Percentiles rank a stretch among this genome's conserved stretches.
Evolutionary conservation across 805 yeast genomes (phyloP).

Genomic region (Lachancea mirantina): DNA sequence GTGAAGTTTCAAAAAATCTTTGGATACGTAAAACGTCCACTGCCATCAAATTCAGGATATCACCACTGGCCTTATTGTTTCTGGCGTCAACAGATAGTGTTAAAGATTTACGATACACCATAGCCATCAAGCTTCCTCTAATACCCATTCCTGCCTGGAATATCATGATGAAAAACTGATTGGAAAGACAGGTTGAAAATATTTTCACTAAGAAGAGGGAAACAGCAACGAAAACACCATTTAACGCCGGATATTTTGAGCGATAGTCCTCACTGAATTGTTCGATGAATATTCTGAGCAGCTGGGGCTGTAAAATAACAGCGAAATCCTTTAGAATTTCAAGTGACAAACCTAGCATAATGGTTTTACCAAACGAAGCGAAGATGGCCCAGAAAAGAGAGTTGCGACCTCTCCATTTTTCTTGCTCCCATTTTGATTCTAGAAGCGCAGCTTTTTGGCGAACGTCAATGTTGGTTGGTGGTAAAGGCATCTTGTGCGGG

Average conservation of each 20-base stretch:
- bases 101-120: slow-evolving; percentile 66
- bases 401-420: slow-evolving; percentile 26
- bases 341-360: slow-evolving; percentile 30
- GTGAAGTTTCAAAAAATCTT: slow-evolving; percentile 48
- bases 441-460: slow-evolving; percentile 28
- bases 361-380: slow-evolving; percentile 34
- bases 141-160: slow-evolving; percentile 57
- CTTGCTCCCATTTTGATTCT: slow-evolving; percentile 31
- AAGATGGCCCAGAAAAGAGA: slow-evolving; percentile 33
- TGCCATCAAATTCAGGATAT: slow-evolving; percentile 69
- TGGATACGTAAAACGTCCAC: slow-evolving; percentile 67
- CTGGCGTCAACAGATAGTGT: slow-evolving; percentile 60
- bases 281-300: slow-evolving; percentile 43
- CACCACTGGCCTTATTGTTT: slow-evolving; percentile 59
- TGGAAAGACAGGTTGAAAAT: slow-evolving; percentile 53
- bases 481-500: slow-evolving; percentile 37
- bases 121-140: slow-evolving; percentile 57
- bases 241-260: slow-evolving; percentile 39
- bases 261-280: slow-evolving; percentile 34
- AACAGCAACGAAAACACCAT: slow-evolving; percentile 57
- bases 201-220: slow-evolving; percentile 59
- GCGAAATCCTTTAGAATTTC: slow-evolving; percentile 36
- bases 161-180: slow-evolving; percentile 57
- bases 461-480: slow-evolving; percentile 35
- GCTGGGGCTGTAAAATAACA: slow-evolving; percentile 48